A percentile compares a stretch with the other conserved stretches of the same genome.
Evolutionary conservation across 805 yeast genomes (phyloP).

Genomic region (Diddensiella caesifluorescens): DNA sequence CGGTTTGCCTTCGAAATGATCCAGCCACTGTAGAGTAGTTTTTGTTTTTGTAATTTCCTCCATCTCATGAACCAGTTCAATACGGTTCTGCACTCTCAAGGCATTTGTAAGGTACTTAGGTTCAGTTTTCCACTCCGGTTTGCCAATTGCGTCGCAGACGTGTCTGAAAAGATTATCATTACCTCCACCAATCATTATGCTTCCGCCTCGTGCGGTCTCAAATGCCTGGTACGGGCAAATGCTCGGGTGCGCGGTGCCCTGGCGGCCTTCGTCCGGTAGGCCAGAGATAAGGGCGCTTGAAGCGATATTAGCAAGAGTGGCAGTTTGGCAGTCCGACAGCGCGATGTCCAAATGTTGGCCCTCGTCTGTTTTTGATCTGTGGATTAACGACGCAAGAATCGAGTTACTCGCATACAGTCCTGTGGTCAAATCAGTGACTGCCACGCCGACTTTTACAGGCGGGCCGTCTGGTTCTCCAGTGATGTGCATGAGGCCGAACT

Average conservation of each 20-base stretch:
- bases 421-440: constrained; percentile 40
- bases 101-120: constrained; percentile 33
- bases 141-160: constrained; percentile 31
- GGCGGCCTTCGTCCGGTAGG: constrained; percentile 36
- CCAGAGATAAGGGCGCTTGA: constrained; percentile 36
- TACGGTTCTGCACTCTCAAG: constrained; percentile 34
- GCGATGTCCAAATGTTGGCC: constrained; percentile 38
- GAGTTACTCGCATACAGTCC: constrained; percentile 37
- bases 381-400: constrained; percentile 35
- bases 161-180: constrained; percentile 35
- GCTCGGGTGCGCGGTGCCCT: constrained; percentile 39
- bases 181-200: constrained; percentile 40
- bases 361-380: constrained; percentile 30
- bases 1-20: constrained; percentile 29
- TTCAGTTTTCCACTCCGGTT: constrained; percentile 36
- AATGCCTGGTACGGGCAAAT: constrained; percentile 40
- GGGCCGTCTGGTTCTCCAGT: constrained; percentile 38
- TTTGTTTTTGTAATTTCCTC: constrained; percentile 26
- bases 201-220: constrained; percentile 33
- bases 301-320: constrained; percentile 38
- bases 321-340: constrained; percentile 38
- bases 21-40: constrained; percentile 36
- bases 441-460: constrained; percentile 41
- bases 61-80: constrained; percentile 31
- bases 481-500: constrained; percentile 41